Evolutionary conservation across 805 yeast species (phyloP).

Genomic region (Lachancea quebecensis): DNA sequence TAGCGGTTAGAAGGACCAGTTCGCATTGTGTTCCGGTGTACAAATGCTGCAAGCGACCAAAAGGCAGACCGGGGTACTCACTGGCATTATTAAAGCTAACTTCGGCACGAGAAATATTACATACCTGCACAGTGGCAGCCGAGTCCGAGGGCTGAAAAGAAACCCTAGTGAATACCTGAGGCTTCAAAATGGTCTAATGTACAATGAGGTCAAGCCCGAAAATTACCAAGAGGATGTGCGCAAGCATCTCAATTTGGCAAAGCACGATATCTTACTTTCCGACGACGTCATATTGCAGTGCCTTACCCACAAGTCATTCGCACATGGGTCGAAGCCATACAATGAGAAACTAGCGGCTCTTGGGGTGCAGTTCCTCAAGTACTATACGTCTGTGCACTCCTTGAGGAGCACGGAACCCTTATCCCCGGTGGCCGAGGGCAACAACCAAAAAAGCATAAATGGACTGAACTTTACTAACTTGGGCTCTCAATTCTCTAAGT

Average conservation of each 20-base stretch:
- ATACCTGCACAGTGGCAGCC: constrained; percentile 38
- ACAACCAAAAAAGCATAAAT: constrained; percentile 35
- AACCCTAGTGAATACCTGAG: constrained; percentile 54
- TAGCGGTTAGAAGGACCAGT: background rate
- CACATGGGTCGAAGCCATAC: constrained; percentile 83
- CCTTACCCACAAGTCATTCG: constrained; percentile 89
- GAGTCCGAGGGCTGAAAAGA: constrained; percentile 66
- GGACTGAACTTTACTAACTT: constrained; percentile 50
- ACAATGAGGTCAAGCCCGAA: constrained; percentile 43
- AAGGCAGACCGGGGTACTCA: background rate
- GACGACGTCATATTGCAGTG: constrained; percentile 67
- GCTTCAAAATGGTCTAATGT: constrained; percentile 44
- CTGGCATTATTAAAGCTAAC: background rate
- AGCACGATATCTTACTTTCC: constrained; percentile 37
- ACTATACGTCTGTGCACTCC: constrained; percentile 30
- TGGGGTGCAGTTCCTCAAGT: constrained; percentile 59
- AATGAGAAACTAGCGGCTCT: constrained; percentile 76
- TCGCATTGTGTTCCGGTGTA: background rate
- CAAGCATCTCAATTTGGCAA: constrained; percentile 17
- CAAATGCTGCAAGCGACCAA: background rate
- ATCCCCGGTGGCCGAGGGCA: constrained; percentile 11
- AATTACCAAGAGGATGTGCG: constrained; percentile 34
- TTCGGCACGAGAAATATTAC: constrained; percentile 19
- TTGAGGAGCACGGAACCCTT: constrained; percentile 19
- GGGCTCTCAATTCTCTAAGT: constrained; percentile 50